phyloP scores from a whole-genome alignment of 257 asterid genomes.

The Petunia axillaris region DNA sequence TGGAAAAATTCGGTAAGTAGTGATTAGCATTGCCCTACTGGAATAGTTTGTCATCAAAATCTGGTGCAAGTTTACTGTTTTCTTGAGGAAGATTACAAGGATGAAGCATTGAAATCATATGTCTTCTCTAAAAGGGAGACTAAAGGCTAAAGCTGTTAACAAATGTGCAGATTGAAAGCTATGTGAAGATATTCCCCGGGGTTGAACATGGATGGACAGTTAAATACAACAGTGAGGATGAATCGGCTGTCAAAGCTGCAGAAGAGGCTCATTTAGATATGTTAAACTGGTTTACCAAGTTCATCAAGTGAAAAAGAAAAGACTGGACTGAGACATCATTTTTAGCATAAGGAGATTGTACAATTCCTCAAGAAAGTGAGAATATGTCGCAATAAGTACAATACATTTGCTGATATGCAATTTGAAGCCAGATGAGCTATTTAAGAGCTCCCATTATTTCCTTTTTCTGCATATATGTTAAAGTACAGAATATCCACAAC shows the following conservation, averaged over 20 bases:
- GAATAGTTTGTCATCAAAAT: neutral
- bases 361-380: neutral
- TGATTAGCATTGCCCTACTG: neutral
- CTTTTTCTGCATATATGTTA: too few relatives aligned
- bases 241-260: slow-evolving; percentile 53
- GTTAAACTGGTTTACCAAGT: slow-evolving; percentile 57
- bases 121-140: neutral
- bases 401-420: neutral
- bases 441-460: too few relatives aligned
- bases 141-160: neutral
- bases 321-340: neutral
- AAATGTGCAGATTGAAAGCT: slow-evolving; percentile 58
- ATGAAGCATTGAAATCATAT: neutral
- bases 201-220: slow-evolving; percentile 69
- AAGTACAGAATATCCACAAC: too few relatives aligned
- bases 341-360: neutral
- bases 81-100: too few relatives aligned
- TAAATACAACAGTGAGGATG: slow-evolving; percentile 51
- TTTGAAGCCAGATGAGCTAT: neutral
- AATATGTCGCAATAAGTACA: neutral
- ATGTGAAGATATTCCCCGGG: slow-evolving; percentile 66
- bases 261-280: slow-evolving; percentile 62
- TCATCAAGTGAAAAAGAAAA: slow-evolving; percentile 43
- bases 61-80: neutral
- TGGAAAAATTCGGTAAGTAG: neutral